Evolutionary conservation across 2,329 filamentous ascomycete genomes (phyloP).

Genomic region (Emmonsia crescens): DNA sequence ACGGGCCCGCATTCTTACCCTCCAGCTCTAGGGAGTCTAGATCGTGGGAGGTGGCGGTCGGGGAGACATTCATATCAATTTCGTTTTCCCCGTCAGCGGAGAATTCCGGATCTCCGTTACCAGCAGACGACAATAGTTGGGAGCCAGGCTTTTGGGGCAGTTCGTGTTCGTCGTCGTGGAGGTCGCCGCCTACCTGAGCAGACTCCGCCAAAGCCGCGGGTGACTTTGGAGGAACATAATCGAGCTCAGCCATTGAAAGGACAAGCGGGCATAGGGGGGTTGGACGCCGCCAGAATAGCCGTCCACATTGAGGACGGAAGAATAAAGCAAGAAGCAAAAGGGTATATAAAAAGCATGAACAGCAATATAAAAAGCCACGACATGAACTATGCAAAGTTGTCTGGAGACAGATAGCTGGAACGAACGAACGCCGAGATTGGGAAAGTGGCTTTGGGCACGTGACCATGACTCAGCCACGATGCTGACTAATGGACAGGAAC

Average conservation of each 20-base stretch:
- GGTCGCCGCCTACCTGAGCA: not conserved
- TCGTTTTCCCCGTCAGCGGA: not conserved
- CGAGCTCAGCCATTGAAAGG: slow-evolving; percentile 33
- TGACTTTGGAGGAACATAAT: slow-evolving; percentile 9
- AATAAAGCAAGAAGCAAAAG: slow-evolving; percentile 4
- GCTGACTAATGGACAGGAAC: not conserved
- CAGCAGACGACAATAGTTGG: not conserved
- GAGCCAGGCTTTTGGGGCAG: not conserved
- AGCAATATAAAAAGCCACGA: not conserved
- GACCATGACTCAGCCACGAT: not conserved
- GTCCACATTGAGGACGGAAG: slow-evolving; percentile 20
- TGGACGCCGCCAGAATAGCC: slow-evolving; percentile 16
- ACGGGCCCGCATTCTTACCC: not conserved
- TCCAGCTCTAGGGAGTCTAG: not conserved
- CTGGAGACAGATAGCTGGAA: not conserved
- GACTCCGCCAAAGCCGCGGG: slow-evolving; percentile 2
- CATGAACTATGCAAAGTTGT: not conserved
- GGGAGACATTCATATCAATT: not conserved
- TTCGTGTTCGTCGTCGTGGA: not conserved
- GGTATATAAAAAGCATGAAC: slow-evolving; percentile 10
- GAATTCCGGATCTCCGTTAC: not conserved
- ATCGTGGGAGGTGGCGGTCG: not conserved
- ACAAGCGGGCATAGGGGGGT: slow-evolving; percentile 26
- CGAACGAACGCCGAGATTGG: not conserved
- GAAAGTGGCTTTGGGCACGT: not conserved